These are phyloP conservation scores for Kodamaea hsintzibuensis DNA, from an alignment of 805 yeast genomes.

Conservation along the genomic window DNA sequence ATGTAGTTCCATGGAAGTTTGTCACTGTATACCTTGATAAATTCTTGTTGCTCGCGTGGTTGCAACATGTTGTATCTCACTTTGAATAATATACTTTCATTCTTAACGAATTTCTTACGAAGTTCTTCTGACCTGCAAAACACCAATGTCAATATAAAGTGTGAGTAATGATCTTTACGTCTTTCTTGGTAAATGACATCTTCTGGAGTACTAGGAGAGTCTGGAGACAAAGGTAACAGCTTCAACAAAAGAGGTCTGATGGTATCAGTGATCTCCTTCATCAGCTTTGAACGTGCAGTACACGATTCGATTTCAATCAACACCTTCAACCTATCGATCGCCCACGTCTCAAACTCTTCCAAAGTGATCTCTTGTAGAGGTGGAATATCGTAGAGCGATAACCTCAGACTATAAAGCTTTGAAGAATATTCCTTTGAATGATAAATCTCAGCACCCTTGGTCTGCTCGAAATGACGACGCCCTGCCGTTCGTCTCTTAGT, in stretches of 20 bases:
- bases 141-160: slow-evolving; percentile 82
- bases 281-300: slow-evolving; percentile 58
- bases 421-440: slow-evolving; percentile 30
- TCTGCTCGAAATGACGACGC: slow-evolving; percentile 60
- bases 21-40: slow-evolving; percentile 54
- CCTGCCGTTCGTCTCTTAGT: slow-evolving; percentile 75
- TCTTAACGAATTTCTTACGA: slow-evolving; percentile 71
- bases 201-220: slow-evolving; percentile 34
- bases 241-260: slow-evolving; percentile 67
- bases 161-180: slow-evolving; percentile 89
- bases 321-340: slow-evolving; percentile 83
- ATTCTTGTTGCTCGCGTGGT: slow-evolving; percentile 64
- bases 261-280: slow-evolving; percentile 63
- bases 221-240: slow-evolving; percentile 59
- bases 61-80: slow-evolving; percentile 68
- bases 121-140: slow-evolving; percentile 87
- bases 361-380: slow-evolving; percentile 85
- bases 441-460: slow-evolving; percentile 23
- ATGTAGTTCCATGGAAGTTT: slow-evolving; percentile 76
- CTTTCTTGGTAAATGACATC: slow-evolving; percentile 54
- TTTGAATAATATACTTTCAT: slow-evolving; percentile 74
- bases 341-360: slow-evolving; percentile 95
- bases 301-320: slow-evolving; percentile 83
- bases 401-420: slow-evolving; percentile 52
- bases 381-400: slow-evolving; percentile 74